Conservation (phyloP, 2,329 filamentous ascomycete species). For the Stachybotrys chlorohalonatus region DNA sequence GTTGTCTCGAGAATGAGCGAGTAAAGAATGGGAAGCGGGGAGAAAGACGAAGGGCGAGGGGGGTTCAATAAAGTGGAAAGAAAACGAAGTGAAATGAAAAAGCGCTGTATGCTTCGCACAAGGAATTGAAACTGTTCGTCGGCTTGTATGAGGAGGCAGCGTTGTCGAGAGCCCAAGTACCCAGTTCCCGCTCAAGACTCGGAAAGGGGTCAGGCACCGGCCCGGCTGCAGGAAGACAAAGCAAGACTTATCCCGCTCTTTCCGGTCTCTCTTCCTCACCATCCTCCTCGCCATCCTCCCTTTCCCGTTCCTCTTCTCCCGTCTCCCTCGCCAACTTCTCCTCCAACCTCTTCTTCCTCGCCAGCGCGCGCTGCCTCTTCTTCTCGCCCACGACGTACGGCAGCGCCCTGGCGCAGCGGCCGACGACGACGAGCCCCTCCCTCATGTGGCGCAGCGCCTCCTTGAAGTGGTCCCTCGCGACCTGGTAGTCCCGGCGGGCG, state of each 20-base stretch:
- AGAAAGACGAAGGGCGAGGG: too few relatives aligned
- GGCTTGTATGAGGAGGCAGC: too few relatives aligned
- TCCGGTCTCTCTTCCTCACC: neutral
- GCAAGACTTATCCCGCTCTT: neutral
- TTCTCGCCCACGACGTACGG: slow-evolving; percentile 28
- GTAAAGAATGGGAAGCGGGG: too few relatives aligned
- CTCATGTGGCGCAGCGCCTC: slow-evolving; percentile 26
- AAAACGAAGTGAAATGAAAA: too few relatives aligned
- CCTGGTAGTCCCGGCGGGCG: slow-evolving; percentile 25
- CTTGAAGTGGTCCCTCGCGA: slow-evolving; percentile 29
- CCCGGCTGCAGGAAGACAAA: too few relatives aligned
- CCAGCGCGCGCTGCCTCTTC: slow-evolving; percentile 19
- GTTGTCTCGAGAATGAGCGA: too few relatives aligned
- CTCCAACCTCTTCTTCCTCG: slow-evolving; percentile 18
- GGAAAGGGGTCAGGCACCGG: too few relatives aligned
- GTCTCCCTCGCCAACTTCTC: slow-evolving; percentile 22
- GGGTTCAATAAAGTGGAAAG: too few relatives aligned
- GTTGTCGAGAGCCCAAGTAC: too few relatives aligned
- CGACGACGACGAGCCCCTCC: slow-evolving; percentile 19
- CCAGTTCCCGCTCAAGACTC: too few relatives aligned
- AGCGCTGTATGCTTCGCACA: too few relatives aligned
- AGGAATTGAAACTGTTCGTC: too few relatives aligned
- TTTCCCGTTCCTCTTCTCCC: slow-evolving; percentile 23
- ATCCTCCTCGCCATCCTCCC: slow-evolving; percentile 10
- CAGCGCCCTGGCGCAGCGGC: slow-evolving; percentile 19